A percentile compares a stretch with the other conserved stretches of the same genome.
These are phyloP conservation scores for Dysphania ambrosioides DNA, from an alignment of 148 eudicot species.

Conservation along the genomic window DNA sequence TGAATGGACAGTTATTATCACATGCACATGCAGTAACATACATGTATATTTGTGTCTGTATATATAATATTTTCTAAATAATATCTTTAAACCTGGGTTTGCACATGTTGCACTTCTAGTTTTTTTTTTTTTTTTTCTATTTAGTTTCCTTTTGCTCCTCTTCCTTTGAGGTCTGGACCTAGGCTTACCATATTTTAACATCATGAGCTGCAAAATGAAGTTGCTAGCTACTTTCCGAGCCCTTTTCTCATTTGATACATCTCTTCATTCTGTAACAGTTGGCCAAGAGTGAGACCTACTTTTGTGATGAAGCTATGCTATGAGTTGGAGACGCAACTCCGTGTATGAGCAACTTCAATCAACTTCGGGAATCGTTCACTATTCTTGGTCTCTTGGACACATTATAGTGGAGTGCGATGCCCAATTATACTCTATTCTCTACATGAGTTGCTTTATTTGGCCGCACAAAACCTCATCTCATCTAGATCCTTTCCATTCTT, in stretches of 20 bases:
- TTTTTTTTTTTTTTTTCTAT: background rate
- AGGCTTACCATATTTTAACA: background rate
- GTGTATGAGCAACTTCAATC: background rate
- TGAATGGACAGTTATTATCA: background rate
- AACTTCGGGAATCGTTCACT: background rate
- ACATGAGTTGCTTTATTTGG: background rate
- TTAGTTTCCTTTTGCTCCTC: background rate
- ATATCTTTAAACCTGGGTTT: background rate
- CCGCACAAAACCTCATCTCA: background rate
- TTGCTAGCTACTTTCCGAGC: background rate
- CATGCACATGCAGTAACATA: background rate
- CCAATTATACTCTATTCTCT: background rate
- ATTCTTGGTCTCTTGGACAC: background rate
- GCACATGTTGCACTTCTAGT: background rate
- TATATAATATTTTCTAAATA: no score
- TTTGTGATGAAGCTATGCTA: background rate
- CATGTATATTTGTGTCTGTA: no score
- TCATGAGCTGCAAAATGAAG: background rate
- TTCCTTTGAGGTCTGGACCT: background rate
- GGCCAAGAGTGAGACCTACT: background rate
- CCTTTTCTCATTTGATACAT: background rate
- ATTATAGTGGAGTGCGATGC: background rate
- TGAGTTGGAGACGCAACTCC: conserved; percentile 3
- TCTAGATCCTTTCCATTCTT: background rate
- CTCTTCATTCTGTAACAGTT: conserved; percentile 3